Evolutionary conservation across 192 early-diverging fungal species (phyloP).

Genomic region (Podila horticola): DNA sequence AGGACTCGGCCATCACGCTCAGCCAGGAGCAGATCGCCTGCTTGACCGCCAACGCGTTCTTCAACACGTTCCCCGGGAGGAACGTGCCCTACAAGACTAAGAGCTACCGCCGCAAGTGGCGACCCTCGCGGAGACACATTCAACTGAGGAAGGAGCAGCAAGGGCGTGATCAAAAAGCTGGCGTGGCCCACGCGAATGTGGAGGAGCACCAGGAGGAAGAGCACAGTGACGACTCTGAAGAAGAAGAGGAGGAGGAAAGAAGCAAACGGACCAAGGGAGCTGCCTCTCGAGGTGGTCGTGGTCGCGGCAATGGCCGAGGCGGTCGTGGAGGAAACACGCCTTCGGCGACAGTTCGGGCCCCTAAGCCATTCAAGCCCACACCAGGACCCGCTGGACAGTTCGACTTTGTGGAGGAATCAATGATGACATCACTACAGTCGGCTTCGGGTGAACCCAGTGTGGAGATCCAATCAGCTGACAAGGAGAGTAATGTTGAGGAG

Average conservation of each 20-base stretch:
- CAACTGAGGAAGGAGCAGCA: background rate
- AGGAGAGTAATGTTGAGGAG: constrained; percentile 7
- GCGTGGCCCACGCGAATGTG: too few species aligned
- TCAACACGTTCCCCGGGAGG: constrained; percentile 41
- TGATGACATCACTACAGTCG: background rate
- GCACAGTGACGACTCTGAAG: constrained; percentile 5
- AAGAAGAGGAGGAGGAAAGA: constrained; percentile 14
- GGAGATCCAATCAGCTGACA: background rate
- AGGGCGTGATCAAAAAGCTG: background rate
- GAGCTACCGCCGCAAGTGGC: constrained; percentile 10
- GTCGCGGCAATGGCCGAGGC: constrained; percentile 1
- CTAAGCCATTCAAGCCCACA: constrained; percentile 21
- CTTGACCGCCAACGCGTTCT: constrained; percentile 43
- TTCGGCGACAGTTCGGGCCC: background rate
- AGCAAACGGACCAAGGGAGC: background rate
- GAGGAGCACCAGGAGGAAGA: constrained; percentile 15
- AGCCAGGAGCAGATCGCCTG: constrained; percentile 51
- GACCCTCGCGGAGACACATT: constrained; percentile 2
- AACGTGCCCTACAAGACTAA: constrained; percentile 23
- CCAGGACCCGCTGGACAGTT: constrained; percentile 31
- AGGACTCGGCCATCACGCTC: constrained; percentile 43
- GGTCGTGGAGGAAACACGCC: constrained; percentile 7
- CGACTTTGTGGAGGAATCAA: constrained; percentile 28
- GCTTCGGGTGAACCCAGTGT: background rate
- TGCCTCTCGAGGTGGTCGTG: constrained; percentile 12